Evolutionary conservation across 225 moss, liverwort and hornwort species (phyloP), one percentile per base, ranked within the genome.

Genomic region (Takakia lepidozioides): DNA sequence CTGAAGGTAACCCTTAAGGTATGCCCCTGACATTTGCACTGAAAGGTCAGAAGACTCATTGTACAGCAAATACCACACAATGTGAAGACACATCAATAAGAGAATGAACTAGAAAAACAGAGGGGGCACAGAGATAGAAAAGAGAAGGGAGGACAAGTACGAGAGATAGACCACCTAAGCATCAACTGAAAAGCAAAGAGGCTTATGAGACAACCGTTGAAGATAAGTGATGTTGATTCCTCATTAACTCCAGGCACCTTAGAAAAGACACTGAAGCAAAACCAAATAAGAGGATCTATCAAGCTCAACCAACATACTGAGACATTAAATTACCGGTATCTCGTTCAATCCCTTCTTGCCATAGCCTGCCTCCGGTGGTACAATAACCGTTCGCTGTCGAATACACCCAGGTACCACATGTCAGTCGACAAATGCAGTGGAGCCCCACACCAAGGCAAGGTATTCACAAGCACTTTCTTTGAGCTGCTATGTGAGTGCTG

Each of bases 301-400:
- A 40, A 40, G 14, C 40, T 18, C 4, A 40, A 15, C n/a, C 4
- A 4, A 5, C 19, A 40, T 15, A 15, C 4, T 40, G n/a, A 14
- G 10, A 46, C 26, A 21, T 46, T 13, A 0, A 49, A 68, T 68
- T 29, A 82, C 82, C 25, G 82, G 78, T 47, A 82, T 82, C 41
- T 82, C 82, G 48, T 78, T 77, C 18, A 78, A 49, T 38, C 82
- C 82, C 52, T 6, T 78, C 46, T 70, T 47, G 19, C 82, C 82
- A 43, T 82, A 82, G 24, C 82, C 82, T 56, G 69, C 20, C 39
- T 82, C 82, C 51, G 82, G 82, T 63, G 78, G 47, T 50, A 82
- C 82, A 55, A 82, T 78, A 53, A 82, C 82, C 44, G 78, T 82
- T 29, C 82, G 70, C 82, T 82, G 78, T 20, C 19, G 20, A 34